Conservation (phyloP, 2,329 filamentous ascomycete species). For the Fusarium sp. region DNA sequence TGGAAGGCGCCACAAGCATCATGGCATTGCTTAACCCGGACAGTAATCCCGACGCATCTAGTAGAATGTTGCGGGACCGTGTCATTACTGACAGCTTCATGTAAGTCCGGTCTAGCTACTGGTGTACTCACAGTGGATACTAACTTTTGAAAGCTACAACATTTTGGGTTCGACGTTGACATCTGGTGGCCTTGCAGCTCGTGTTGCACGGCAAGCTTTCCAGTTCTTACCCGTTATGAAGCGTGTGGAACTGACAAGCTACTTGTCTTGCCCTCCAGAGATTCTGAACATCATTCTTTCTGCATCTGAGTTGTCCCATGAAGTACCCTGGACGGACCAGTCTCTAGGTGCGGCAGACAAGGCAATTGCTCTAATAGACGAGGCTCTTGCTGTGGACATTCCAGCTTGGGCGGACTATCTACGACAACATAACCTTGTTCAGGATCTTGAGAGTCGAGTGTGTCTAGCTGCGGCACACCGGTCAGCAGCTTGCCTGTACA, state of each 20-base stretch:
- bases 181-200: constrained; percentile 49
- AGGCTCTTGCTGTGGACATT: constrained; percentile 55
- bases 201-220: constrained; percentile 51
- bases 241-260: constrained; percentile 54
- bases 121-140: not conserved
- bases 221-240: constrained; percentile 52
- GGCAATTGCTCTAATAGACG: constrained; percentile 51
- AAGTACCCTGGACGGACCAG: constrained; percentile 46
- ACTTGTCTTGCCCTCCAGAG: constrained; percentile 54
- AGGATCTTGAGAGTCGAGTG: constrained; percentile 53
- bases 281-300: constrained; percentile 57
- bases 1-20: constrained; percentile 56
- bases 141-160: constrained; percentile 49
- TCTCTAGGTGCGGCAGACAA: constrained; percentile 47
- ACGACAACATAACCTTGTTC: constrained; percentile 46
- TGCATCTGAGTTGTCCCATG: constrained; percentile 55
- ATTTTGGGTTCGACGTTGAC: constrained; percentile 52
- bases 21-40: constrained; percentile 49
- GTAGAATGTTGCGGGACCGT: constrained; percentile 53
- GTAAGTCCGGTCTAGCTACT: constrained; percentile 44
- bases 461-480: constrained; percentile 58
- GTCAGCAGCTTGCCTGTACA: constrained; percentile 58
- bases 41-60: constrained; percentile 42
- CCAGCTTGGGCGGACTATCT: constrained; percentile 53
- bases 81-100: constrained; percentile 60